Conservation (phyloP, 23 red algal species). For the Gracilaria caudata region DNA sequence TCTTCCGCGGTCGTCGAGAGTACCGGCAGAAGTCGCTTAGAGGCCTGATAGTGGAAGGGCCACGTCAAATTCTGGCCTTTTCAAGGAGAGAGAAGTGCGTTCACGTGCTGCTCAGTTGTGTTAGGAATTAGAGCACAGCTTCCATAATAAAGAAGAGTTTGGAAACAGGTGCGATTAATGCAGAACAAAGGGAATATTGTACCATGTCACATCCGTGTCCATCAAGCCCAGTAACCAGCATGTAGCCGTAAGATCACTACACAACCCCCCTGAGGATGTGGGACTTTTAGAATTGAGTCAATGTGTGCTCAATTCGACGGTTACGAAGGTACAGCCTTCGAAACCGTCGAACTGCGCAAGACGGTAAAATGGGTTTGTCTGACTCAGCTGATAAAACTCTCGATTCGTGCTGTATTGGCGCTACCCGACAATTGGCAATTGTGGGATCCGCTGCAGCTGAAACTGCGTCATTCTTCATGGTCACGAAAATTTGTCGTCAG, state of each 20-base stretch:
- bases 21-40: not conserved
- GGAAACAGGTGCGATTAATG: not conserved
- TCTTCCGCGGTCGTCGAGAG: not conserved
- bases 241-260: conserved; percentile 81
- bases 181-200: conserved; percentile 51
- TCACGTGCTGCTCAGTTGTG: not conserved
- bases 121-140: not conserved
- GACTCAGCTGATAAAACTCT: no score
- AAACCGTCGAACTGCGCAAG: no score
- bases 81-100: conserved; percentile 11
- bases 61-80: conserved; percentile 10
- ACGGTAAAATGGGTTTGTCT: no score
- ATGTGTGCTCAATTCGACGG: no score
- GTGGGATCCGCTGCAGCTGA: no score
- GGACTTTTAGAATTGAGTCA: no score
- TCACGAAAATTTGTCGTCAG: no score
- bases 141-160: conserved; percentile 37
- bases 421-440: conserved; percentile 76
- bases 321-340: no score
- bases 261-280: not conserved
- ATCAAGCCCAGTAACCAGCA: conserved; percentile 62
- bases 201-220: conserved; percentile 80
- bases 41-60: not conserved
- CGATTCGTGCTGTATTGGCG: no score
- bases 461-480: no score